Evolutionary conservation across 345 rosid genomes (phyloP), one percentile per base, ranked within the genome.

Genomic region (Draba incana): DNA sequence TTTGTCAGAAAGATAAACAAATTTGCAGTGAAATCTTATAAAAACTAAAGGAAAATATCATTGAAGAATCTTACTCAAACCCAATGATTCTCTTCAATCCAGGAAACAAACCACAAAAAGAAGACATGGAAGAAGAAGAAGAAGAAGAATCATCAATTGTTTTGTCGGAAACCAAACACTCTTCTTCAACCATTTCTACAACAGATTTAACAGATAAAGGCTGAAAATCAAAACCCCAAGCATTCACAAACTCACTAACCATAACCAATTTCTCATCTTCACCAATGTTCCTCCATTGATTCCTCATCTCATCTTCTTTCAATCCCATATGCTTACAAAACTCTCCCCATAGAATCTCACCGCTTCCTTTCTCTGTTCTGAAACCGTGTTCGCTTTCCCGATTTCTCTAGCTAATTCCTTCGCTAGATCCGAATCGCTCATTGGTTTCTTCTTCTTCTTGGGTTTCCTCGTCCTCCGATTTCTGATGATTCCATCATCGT

Each of bases 191-290:
- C 96, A 90, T 83, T 67, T 84, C 86, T 64, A 68, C 78, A 0
- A 84, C 86, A 42, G 88, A 90, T 78, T 75, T 82, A 13, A 79
- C 84, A 27, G 97, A 92, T 51, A 92, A 58, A 10, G 97, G 98
- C 23, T 84, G 85, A 25, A 90, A 90, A 81, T 78, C 61, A 20
- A 30, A 75, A 62, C 86, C 69, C 98, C 96, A 88, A 5, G 79
- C 80, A 50, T 51, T 43, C 9, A 92, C 84, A 68, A 92, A 92
- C 68, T 69, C 79, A 42, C 53, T 77, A 56, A 86, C 79, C 74
- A 88, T 8, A 37, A 37, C 78, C 83, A 78, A 68, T 68, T 76
- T 85, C 76, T 85, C 96, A 5, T 86, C 89, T 56, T 79, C 82
- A 8, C 72, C 84, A 69, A 88, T 72, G 66, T 66, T 82, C 71